phyloP scores from a whole-genome alignment of 2,329 filamentous ascomycete species.

The Colletotrichum musae region DNA sequence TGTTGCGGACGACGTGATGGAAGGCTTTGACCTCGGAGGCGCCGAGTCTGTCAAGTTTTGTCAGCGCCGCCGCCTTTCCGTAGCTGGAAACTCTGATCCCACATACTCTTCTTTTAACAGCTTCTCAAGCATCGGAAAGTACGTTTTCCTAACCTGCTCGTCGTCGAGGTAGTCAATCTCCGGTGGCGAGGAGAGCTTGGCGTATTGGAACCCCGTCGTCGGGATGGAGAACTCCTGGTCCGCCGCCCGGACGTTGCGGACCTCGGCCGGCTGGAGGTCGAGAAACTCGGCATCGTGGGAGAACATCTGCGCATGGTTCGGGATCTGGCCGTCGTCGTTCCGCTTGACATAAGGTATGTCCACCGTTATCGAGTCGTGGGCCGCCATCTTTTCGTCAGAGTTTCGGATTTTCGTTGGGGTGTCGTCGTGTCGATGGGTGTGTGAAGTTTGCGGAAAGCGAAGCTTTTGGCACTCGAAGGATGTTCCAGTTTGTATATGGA shows the following conservation, averaged over 20 bases:
- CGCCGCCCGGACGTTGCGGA: constrained; percentile 6
- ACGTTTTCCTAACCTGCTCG: background rate
- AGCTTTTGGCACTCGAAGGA: too few relatives aligned
- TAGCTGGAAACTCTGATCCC: background rate
- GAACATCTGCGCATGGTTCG: constrained; percentile 30
- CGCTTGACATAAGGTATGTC: constrained; percentile 6
- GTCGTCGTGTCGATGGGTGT: too few relatives aligned
- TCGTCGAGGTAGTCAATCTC: constrained; percentile 20
- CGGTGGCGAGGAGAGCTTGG: constrained; percentile 1
- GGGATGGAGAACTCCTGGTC: constrained; percentile 10
- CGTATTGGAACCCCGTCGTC: constrained; percentile 6
- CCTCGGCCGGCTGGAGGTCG: constrained; percentile 14
- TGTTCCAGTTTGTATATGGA: too few relatives aligned
- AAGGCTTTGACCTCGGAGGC: constrained; percentile 26
- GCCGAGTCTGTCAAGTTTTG: background rate
- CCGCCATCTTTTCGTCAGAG: background rate
- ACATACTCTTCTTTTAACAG: constrained; percentile 11
- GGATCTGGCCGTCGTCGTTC: constrained; percentile 13
- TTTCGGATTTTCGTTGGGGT: too few relatives aligned
- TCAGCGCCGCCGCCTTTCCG: too few relatives aligned
- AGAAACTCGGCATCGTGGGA: constrained; percentile 26
- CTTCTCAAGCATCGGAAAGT: constrained; percentile 16
- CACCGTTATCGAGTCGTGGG: background rate
- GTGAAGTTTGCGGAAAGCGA: too few relatives aligned
- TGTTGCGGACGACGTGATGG: constrained; percentile 23